phyloP scores from a whole-genome alignment of 1,284 basidiomycete genomes.

The Erythrobasidium hasegawianum region DNA sequence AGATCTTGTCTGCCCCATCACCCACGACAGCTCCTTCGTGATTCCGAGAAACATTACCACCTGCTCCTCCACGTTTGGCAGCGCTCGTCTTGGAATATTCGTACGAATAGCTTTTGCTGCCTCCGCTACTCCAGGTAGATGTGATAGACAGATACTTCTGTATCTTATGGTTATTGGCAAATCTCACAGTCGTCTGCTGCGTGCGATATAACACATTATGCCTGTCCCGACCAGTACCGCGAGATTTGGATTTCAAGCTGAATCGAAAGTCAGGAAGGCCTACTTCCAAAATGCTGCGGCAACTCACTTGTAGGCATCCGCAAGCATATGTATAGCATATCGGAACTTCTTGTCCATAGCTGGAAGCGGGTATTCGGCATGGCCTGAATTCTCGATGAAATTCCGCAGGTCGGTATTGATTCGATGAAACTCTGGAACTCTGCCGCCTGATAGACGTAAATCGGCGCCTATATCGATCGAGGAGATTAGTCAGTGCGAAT shows the following conservation, averaged over 20 bases:
- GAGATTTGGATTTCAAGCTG: conserved; percentile 25
- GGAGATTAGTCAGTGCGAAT: neutral
- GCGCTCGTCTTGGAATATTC: neutral
- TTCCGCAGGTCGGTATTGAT: conserved; percentile 64
- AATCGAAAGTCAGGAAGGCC: too few relatives aligned
- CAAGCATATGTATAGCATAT: conserved; percentile 70
- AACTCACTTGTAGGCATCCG: conserved; percentile 59
- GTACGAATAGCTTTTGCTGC: conserved; percentile 1
- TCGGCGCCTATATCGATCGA: neutral
- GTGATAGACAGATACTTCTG: conserved; percentile 23
- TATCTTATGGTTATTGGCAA: conserved; percentile 17
- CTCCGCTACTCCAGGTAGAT: conserved; percentile 10
- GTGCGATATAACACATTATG: conserved; percentile 31
- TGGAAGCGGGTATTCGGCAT: conserved; percentile 61
- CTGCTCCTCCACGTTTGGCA: conserved; percentile 41
- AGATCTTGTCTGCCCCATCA: conserved; percentile 67
- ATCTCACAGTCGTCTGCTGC: conserved; percentile 6
- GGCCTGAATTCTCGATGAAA: conserved; percentile 62
- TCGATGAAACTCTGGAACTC: conserved; percentile 43
- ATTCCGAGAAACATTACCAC: conserved; percentile 52
- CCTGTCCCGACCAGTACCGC: conserved; percentile 12
- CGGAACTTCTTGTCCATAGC: conserved; percentile 68
- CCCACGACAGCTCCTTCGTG: conserved; percentile 72
- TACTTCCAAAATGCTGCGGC: too few relatives aligned
- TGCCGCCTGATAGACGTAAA: neutral